Percentiles rank a stretch among this genome's conserved stretches.
Evolutionary conservation across 2,329 filamentous ascomycete species (phyloP).

Genomic region (Cordyceps militaris): DNA sequence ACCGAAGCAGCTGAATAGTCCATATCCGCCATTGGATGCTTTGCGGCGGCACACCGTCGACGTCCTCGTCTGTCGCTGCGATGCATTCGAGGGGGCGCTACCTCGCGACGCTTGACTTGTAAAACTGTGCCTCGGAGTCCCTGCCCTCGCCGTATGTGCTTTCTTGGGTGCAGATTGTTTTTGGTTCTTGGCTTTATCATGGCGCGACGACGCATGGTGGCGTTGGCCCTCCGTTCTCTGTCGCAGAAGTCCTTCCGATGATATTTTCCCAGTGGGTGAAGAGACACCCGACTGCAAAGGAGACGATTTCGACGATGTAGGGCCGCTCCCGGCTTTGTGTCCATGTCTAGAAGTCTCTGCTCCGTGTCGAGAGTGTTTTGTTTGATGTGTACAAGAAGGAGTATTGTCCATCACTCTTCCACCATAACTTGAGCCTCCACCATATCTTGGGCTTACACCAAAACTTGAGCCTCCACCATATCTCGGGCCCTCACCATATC

Average conservation of each 20-base stretch:
- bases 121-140: background rate
- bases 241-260: background rate
- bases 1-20: conserved; percentile 3
- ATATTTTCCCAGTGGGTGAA: background rate
- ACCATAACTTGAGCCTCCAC: background rate
- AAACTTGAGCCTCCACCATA: background rate
- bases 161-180: background rate
- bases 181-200: background rate
- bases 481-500: conserved; percentile 74
- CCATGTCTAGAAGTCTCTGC: too few species aligned
- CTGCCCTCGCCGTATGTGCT: background rate
- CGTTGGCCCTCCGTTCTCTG: background rate
- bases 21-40: background rate
- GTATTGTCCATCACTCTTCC: background rate
- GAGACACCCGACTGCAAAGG: background rate
- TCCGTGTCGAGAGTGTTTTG: background rate
- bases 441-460: conserved; percentile 49
- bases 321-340: background rate
- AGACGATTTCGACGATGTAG: background rate
- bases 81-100: background rate
- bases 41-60: background rate
- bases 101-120: background rate
- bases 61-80: background rate
- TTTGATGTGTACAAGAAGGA: background rate
- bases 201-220: background rate